Conservation (phyloP, 768 basidiomycete genomes). For the Rhodotorula taiwanensis region DNA sequence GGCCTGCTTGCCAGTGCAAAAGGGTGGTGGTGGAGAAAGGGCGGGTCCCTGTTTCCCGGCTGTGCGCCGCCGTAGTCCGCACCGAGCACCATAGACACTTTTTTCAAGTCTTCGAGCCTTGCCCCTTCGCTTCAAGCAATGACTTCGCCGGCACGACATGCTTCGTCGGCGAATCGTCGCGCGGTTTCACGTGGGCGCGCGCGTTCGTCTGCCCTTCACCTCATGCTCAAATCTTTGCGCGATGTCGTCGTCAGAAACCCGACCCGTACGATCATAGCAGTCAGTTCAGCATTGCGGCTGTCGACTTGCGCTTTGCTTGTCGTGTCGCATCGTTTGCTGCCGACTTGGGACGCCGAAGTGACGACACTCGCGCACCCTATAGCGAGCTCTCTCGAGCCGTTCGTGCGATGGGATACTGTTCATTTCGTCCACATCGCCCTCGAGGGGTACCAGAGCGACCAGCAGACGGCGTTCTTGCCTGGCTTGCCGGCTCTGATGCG, state of each 20-base stretch:
- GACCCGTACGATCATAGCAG: not conserved
- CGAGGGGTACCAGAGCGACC: conserved; percentile 59
- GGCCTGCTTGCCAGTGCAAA: no score
- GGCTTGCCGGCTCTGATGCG: conserved; percentile 55
- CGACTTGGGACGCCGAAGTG: conserved; percentile 18
- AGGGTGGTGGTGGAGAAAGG: no score
- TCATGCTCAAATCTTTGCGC: no score
- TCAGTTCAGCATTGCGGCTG: not conserved
- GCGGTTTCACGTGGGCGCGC: not conserved
- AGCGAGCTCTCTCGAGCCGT: not conserved
- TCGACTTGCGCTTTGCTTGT: conserved; percentile 5
- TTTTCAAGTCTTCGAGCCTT: no score
- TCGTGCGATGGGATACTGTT: conserved; percentile 78
- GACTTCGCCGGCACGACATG: no score
- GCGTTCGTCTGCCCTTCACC: not conserved
- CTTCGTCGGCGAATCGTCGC: no score
- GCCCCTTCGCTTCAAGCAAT: no score
- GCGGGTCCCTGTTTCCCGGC: no score
- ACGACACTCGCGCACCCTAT: not conserved
- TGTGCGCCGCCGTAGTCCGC: no score
- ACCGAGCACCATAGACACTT: no score
- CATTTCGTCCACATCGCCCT: conserved; percentile 68
- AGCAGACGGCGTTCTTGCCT: conserved; percentile 83
- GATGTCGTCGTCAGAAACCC: not conserved
- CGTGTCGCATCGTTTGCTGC: not conserved